Evolutionary conservation across 768 basidiomycete species (phyloP).

Genomic region (Agrocybe pediades): DNA sequence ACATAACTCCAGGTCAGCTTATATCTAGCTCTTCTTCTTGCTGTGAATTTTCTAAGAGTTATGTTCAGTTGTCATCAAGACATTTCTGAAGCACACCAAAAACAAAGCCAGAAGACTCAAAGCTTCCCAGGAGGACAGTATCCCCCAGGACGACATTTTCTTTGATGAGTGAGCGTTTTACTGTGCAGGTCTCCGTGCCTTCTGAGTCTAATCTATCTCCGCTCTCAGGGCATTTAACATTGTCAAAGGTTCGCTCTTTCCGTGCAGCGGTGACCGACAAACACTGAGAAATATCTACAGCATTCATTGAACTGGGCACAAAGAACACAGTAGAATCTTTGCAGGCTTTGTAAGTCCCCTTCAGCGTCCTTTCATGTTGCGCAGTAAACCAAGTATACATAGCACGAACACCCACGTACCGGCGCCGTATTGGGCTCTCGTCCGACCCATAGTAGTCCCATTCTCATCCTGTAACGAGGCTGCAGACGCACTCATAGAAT

Average conservation of each 20-base stretch:
- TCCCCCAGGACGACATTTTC: constrained; percentile 61
- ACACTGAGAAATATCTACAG: constrained; percentile 19
- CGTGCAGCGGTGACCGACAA: background rate
- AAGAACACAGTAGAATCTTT: constrained; percentile 73
- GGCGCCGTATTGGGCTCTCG: constrained; percentile 65
- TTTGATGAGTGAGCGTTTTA: constrained; percentile 60
- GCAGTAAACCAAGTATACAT: background rate
- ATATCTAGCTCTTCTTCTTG: too few relatives aligned
- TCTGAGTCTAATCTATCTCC: background rate
- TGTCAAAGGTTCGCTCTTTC: constrained; percentile 45
- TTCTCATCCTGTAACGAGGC: constrained; percentile 57
- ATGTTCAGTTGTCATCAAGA: constrained; percentile 50
- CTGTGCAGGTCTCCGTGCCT: background rate
- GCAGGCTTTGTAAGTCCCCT: constrained; percentile 54
- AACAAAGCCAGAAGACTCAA: constrained; percentile 41
- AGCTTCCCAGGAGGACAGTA: constrained; percentile 38
- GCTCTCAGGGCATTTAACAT: constrained; percentile 62
- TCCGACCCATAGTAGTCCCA: constrained; percentile 59
- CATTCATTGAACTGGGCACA: constrained; percentile 67
- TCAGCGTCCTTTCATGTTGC: background rate
- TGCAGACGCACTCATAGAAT: constrained; percentile 68
- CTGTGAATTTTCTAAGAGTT: background rate
- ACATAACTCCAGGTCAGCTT: constrained; percentile 48
- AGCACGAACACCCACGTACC: constrained; percentile 74
- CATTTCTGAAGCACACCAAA: constrained; percentile 49